Evolutionary conservation across 2,329 filamentous ascomycete genomes (phyloP), one percentile per base, ranked within the genome.

Genomic region (Ophiosphaerella herpotricha): DNA sequence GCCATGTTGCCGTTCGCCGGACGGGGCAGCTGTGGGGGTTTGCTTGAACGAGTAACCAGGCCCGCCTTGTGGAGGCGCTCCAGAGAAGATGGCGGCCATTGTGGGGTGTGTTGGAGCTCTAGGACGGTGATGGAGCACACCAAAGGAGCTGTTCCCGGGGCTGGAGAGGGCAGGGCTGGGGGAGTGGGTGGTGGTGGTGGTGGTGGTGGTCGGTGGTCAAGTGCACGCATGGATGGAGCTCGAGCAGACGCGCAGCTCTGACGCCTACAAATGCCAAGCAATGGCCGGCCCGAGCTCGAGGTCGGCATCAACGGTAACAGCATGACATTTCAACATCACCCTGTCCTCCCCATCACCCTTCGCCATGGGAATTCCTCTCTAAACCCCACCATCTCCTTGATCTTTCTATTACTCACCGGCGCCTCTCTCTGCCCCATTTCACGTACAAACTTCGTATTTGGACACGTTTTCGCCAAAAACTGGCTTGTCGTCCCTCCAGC

Each of bases 1-100:
- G 65, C 86, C 85, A 77, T 95, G 92, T 79, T 94, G 80, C 66
- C 80, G 77, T 57, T 77, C 75, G 67, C 77, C 77, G 53, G 77
- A 76, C 52, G 78, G 75, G 47, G 72, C 73, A 58, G 69, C 67
- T 66, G 71, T 74, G 67, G 76, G 75, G 61, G 76, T 75, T 69
- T 81, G 76, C 57, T 77, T 76, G 78, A 85, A 86, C 57, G 83
- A 85, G 74, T 84, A 85, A 72, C 82, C 79, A 63, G 82, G 78
- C 57, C 76, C 77, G 65, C 80, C 78, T 65, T 76, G 75, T 55
- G 78, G 77, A 60, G 78, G 74, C 64, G 77, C 74, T 46, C 76
- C 74, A 67, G 76, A 73, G 72, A 82, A 76, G 53, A 84, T 70
- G 53, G 82, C 78, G 61, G 80, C 78, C 82, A 85, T 85, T 54